These are phyloP conservation scores for Globisporangium radiosum DNA, from an alignment of 352 stramenopile genomes.

Conservation along the genomic window DNA sequence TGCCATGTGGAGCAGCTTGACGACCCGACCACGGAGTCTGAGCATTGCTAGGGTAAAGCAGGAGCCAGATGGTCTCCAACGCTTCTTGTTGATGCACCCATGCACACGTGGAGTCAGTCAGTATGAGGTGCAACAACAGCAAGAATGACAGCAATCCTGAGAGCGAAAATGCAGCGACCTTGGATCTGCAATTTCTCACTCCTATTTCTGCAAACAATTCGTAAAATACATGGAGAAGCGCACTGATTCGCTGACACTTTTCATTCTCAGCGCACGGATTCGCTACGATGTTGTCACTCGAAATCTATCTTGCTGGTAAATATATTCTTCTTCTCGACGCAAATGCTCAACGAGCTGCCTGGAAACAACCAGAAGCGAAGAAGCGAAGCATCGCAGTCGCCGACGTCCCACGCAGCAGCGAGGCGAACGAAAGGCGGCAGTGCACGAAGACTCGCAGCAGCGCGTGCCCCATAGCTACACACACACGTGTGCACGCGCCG, in stretches of 20 bases:
- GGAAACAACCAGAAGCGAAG: slow-evolving; percentile 7
- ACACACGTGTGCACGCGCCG: too few species aligned
- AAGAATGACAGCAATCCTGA: neutral
- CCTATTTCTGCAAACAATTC: neutral
- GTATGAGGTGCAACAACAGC: neutral
- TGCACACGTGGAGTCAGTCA: too few species aligned
- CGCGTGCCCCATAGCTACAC: too few species aligned
- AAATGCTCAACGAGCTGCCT: neutral
- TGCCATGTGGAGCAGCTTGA: too few species aligned
- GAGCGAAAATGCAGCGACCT: neutral
- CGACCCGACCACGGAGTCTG: too few species aligned
- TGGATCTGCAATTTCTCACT: neutral
- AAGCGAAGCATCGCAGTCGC: neutral
- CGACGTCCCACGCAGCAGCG: neutral
- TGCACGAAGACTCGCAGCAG: too few species aligned
- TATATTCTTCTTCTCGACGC: neutral
- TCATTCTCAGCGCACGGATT: neutral
- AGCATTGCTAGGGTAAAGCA: too few species aligned
- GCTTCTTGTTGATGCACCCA: too few species aligned
- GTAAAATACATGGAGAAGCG: neutral
- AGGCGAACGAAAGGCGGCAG: too few species aligned
- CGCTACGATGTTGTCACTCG: too few species aligned
- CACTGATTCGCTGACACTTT: neutral
- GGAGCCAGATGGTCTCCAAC: too few species aligned
- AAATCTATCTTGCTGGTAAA: neutral